phyloP scores from a whole-genome alignment of 2,329 filamentous ascomycete species.

The Colletotrichum magnum region DNA sequence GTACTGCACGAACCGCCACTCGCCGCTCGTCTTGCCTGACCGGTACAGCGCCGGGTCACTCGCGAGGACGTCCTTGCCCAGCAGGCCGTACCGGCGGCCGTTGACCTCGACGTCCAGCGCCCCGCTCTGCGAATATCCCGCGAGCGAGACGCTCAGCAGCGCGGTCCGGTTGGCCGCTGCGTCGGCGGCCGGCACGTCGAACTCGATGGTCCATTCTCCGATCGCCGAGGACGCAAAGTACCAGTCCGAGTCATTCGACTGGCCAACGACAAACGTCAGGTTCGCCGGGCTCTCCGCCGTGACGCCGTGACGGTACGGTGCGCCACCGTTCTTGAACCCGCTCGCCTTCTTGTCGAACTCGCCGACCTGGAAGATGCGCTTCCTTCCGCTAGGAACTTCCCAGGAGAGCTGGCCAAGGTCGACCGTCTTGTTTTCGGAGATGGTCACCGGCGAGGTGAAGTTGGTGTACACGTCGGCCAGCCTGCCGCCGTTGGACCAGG shows the following conservation, averaged over 20 bases:
- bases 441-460: conserved; percentile 52
- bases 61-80: conserved; percentile 30
- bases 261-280: conserved; percentile 57
- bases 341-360: conserved; percentile 58
- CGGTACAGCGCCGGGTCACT: conserved; percentile 39
- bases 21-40: conserved; percentile 35
- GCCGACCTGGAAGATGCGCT: conserved; percentile 60
- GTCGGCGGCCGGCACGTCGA: conserved; percentile 32
- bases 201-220: conserved; percentile 48
- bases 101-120: conserved; percentile 35
- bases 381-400: conserved; percentile 8
- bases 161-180: conserved; percentile 43
- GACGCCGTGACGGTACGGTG: conserved; percentile 55
- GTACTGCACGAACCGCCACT: conserved; percentile 39
- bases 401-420: conserved; percentile 32
- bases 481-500: conserved; percentile 59
- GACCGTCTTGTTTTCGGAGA: conserved; percentile 46
- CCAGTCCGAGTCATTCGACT: conserved; percentile 54
- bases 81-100: conserved; percentile 25
- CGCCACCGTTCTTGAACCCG: conserved; percentile 57
- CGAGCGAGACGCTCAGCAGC: conserved; percentile 54
- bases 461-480: conserved; percentile 58
- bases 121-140: conserved; percentile 51
- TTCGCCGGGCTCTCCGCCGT: conserved; percentile 57
- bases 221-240: conserved; percentile 57